Conservation (phyloP, 75 land plant genomes). For the Cunninghamia lanceolata region DNA sequence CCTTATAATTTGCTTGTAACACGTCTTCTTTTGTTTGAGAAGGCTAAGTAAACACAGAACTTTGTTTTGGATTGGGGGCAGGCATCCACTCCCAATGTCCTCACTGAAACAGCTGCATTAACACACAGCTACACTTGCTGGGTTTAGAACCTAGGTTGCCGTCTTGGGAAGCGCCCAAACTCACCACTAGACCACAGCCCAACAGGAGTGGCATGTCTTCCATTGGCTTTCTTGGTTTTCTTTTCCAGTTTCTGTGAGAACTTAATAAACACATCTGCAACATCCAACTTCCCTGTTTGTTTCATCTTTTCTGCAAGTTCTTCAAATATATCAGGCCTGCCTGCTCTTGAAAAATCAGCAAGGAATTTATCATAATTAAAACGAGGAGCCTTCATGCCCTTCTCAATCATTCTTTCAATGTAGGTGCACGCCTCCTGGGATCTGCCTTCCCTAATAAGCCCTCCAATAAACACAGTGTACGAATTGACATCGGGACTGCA, state of each 20-base stretch:
- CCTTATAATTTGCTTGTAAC: not conserved
- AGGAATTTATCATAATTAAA: constrained; percentile 52
- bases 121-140: not conserved
- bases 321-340: constrained; percentile 42
- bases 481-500: constrained; percentile 75
- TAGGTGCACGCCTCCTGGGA: constrained; percentile 51
- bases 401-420: constrained; percentile 65
- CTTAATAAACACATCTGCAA: constrained; percentile 26
- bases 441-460: constrained; percentile 51
- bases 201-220: constrained; percentile 7
- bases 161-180: not conserved
- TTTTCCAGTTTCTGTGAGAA: constrained; percentile 46
- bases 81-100: not conserved
- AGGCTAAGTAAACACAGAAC: not conserved
- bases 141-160: not conserved
- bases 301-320: constrained; percentile 58
- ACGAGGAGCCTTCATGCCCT: constrained; percentile 60
- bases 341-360: constrained; percentile 45
- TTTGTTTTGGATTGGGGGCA: not conserved
- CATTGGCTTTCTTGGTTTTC: constrained; percentile 27
- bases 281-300: constrained; percentile 49
- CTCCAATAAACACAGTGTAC: constrained; percentile 54
- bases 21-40: not conserved
- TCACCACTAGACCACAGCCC: constrained; percentile 1
- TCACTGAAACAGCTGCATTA: not conserved